These are phyloP conservation scores for Cladosporium sp. DNA, from an alignment of 2,329 filamentous ascomycete species.

Conservation along the genomic window DNA sequence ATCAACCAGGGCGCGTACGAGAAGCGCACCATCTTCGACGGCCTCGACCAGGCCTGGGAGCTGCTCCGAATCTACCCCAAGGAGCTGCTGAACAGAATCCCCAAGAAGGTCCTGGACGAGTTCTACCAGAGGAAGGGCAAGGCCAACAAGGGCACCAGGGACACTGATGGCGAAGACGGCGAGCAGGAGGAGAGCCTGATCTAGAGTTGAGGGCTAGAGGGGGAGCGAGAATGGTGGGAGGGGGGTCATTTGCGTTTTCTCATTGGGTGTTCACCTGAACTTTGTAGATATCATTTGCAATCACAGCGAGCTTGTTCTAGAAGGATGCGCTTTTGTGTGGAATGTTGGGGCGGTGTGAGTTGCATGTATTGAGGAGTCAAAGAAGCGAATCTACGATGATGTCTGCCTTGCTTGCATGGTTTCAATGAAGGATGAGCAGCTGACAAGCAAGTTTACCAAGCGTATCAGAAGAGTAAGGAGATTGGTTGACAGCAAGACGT, in stretches of 20 bases:
- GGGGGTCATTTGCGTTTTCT: constrained; percentile 5
- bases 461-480: too few species aligned
- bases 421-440: too few species aligned
- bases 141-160: constrained; percentile 39
- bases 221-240: not conserved
- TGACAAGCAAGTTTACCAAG: too few species aligned
- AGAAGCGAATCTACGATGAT: too few species aligned
- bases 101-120: constrained; percentile 49
- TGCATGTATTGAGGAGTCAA: too few species aligned
- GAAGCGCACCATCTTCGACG: constrained; percentile 84
- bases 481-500: too few species aligned
- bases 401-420: too few species aligned
- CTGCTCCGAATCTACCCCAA: constrained; percentile 95
- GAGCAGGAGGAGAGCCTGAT: constrained; percentile 14
- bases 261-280: constrained; percentile 8
- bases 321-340: not conserved
- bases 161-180: constrained; percentile 36
- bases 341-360: too few species aligned
- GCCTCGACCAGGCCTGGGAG: constrained; percentile 92
- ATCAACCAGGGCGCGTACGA: constrained; percentile 92
- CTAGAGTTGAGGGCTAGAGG: not conserved
- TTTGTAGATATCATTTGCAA: constrained; percentile 14
- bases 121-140: constrained; percentile 45
- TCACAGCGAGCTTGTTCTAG: constrained; percentile 13
- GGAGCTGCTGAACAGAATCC: constrained; percentile 85